Percentiles rank a stretch among this genome's conserved stretches.
These are phyloP conservation scores for Solanum habrochaites DNA, from an alignment of 257 asterid species.

Conservation along the genomic window DNA sequence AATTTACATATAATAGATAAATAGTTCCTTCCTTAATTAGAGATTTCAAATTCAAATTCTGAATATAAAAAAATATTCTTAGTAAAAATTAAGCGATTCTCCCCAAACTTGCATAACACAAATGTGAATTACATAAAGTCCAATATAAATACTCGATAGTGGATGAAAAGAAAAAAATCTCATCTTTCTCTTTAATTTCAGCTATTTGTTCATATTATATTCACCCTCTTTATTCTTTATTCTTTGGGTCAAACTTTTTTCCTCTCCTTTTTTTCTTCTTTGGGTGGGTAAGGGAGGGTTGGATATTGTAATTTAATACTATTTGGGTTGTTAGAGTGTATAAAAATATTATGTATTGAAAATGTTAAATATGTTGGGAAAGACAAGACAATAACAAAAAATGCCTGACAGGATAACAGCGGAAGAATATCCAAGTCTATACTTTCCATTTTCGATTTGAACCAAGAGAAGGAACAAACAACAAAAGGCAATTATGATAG, in stretches of 20 bases:
- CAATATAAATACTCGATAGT: too few relatives aligned
- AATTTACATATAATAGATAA: background rate
- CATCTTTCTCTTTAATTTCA: background rate
- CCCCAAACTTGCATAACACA: fast-evolving
- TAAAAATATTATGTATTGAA: too few relatives aligned
- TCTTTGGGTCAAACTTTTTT: background rate
- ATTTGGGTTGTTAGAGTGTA: background rate
- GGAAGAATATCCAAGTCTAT: too few relatives aligned
- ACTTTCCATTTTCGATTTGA: too few relatives aligned
- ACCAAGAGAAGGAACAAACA: too few relatives aligned
- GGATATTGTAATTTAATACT: background rate
- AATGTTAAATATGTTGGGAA: too few relatives aligned
- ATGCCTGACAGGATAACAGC: too few relatives aligned
- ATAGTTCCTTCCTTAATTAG: background rate
- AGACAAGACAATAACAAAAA: too few relatives aligned
- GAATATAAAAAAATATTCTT: too few relatives aligned
- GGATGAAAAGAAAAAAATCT: background rate
- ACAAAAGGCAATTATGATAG: too few relatives aligned
- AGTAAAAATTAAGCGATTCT: too few relatives aligned
- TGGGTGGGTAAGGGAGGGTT: background rate
- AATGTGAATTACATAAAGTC: too few relatives aligned
- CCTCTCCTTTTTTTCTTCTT: background rate
- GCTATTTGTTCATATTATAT: background rate
- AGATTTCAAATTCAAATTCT: background rate
- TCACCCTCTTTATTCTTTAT: background rate